A percentile compares a stretch with the other conserved stretches of the same genome.
phyloP scores from a whole-genome alignment of 306 rosid genomes.

The Prunus salicina region DNA sequence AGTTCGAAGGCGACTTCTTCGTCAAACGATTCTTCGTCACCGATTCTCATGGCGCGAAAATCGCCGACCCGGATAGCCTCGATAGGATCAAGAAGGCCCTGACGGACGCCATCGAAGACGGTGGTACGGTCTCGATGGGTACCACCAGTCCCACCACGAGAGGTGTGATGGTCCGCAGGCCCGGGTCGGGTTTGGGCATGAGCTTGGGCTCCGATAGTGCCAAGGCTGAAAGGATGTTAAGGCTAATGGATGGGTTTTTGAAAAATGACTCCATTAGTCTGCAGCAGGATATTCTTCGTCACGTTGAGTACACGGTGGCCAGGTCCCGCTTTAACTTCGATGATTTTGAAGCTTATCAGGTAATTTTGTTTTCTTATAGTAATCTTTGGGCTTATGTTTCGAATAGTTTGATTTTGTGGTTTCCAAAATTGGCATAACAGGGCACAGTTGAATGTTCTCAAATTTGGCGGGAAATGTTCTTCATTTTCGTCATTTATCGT shows the following conservation, averaged over 20 bases:
- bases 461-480: slow-evolving; percentile 23
- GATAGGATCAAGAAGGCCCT: slow-evolving; percentile 59
- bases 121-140: slow-evolving; percentile 29
- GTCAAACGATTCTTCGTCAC: slow-evolving; percentile 56
- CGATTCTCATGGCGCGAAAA: slow-evolving; percentile 55
- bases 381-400: neutral
- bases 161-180: slow-evolving; percentile 55
- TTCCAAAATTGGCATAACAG: neutral
- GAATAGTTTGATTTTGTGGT: neutral
- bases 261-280: slow-evolving; percentile 68
- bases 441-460: neutral
- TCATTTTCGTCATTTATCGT: neutral
- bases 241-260: slow-evolving; percentile 63
- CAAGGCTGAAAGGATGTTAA: slow-evolving; percentile 63
- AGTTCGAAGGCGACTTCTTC: slow-evolving; percentile 59
- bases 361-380: neutral
- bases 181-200: slow-evolving; percentile 39
- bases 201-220: slow-evolving; percentile 28
- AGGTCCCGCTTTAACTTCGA: slow-evolving; percentile 70
- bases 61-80: slow-evolving; percentile 45
- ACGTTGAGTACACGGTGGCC: slow-evolving; percentile 74
- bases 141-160: slow-evolving; percentile 30
- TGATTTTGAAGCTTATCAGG: slow-evolving; percentile 81
- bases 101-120: slow-evolving; percentile 50
- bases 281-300: slow-evolving; percentile 67